phyloP scores from a whole-genome alignment of 805 yeast species.

The Metschnikowia kofuensis region DNA sequence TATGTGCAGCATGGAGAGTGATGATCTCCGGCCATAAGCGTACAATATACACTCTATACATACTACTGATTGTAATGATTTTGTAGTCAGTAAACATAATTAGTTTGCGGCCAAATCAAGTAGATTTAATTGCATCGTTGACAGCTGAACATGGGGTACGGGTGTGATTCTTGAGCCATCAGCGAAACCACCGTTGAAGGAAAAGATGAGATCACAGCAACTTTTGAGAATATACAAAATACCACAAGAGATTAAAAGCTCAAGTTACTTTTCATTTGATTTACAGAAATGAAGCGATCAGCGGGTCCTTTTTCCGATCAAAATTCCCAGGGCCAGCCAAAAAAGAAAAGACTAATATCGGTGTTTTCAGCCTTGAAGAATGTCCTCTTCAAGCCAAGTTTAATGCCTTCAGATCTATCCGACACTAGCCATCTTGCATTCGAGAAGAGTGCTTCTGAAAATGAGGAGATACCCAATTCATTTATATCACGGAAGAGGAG shows the following conservation, averaged over 20 bases:
- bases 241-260: neutral
- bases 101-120: too few relatives aligned
- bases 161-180: too few relatives aligned
- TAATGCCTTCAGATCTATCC: neutral
- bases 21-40: neutral
- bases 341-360: slow-evolving; percentile 13
- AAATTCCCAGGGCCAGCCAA: slow-evolving; percentile 3
- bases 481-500: slow-evolving; percentile 13
- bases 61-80: neutral
- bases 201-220: neutral
- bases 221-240: neutral
- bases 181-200: neutral
- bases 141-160: too few relatives aligned
- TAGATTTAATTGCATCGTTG: too few relatives aligned
- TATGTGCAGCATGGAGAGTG: slow-evolving; percentile 11
- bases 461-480: slow-evolving; percentile 6
- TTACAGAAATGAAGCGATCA: slow-evolving; percentile 15
- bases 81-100: neutral
- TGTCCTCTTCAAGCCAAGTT: slow-evolving; percentile 1
- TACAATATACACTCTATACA: too few relatives aligned
- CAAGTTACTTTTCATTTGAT: neutral
- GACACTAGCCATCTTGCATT: neutral
- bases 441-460: neutral
- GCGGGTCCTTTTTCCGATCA: slow-evolving; percentile 15
- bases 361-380: slow-evolving; percentile 14